Conservation (phyloP, 176 grass and related monocot species). For the Microstegium vimineum region DNA sequence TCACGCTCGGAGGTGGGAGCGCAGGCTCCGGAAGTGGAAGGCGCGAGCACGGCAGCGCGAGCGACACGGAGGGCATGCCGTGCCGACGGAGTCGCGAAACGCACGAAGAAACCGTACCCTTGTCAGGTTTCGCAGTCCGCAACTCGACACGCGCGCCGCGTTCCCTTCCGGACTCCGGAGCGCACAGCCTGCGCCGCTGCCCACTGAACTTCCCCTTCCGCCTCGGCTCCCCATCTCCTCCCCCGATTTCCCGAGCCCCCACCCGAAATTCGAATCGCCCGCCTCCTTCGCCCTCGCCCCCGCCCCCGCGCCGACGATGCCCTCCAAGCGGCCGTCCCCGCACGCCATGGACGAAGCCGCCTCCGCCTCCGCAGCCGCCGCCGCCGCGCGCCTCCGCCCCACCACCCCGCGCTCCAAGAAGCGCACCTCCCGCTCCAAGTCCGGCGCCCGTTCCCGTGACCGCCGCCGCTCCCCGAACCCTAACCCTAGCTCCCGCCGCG, state of each 20-base stretch:
- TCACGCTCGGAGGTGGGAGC: background rate
- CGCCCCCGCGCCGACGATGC: constrained; percentile 30
- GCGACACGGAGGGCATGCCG: constrained; percentile 1
- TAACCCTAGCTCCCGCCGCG: constrained; percentile 32
- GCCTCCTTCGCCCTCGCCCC: constrained; percentile 2
- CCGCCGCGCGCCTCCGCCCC: background rate
- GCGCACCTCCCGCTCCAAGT: constrained; percentile 39
- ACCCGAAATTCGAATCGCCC: constrained; percentile 42
- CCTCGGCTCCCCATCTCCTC: background rate
- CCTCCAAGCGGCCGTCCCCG: constrained; percentile 40
- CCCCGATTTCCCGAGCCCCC: constrained; percentile 15
- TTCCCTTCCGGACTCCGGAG: constrained; percentile 3
- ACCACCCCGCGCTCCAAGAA: constrained; percentile 33
- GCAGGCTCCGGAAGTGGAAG: background rate
- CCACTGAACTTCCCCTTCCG: background rate
- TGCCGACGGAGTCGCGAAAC: background rate
- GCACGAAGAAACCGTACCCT: background rate
- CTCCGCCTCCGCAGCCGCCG: background rate
- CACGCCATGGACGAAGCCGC: constrained; percentile 23
- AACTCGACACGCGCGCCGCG: background rate
- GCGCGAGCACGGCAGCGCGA: no score
- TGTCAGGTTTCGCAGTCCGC: background rate
- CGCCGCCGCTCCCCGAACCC: constrained; percentile 31
- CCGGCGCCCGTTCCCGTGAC: constrained; percentile 6
- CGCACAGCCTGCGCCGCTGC: background rate